Evolutionary conservation across 495 filamentous ascomycete species (phyloP).

Genomic region (Hypoxylon lenormandii): DNA sequence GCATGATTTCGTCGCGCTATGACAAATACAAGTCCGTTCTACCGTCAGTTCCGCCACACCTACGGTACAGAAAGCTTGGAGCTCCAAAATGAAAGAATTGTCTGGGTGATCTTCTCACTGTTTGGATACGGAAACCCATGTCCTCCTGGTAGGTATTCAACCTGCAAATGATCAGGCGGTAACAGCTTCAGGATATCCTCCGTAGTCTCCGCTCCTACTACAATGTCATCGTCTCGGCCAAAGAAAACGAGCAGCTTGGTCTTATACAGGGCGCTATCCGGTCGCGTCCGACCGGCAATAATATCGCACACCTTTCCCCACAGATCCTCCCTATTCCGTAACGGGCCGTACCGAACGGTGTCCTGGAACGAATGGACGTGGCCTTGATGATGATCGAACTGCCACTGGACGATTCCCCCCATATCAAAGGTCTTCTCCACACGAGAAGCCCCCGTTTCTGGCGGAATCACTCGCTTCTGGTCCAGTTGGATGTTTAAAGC

Average conservation of each 20-base stretch:
- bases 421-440: conserved; percentile 39
- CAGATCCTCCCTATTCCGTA: conserved; percentile 38
- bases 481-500: conserved; percentile 22
- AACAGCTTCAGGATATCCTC: conserved; percentile 46
- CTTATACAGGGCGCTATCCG: conserved; percentile 25
- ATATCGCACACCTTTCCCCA: conserved; percentile 47
- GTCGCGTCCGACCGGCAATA: conserved; percentile 36
- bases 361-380: conserved; percentile 49
- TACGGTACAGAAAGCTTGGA: conserved; percentile 25
- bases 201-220: conserved; percentile 37
- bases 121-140: conserved; percentile 47
- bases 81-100: conserved; percentile 33
- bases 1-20: no score
- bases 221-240: conserved; percentile 39
- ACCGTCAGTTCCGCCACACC: no score
- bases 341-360: conserved; percentile 44
- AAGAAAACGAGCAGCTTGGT: conserved; percentile 48
- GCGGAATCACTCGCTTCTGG: conserved; percentile 10
- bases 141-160: conserved; percentile 41
- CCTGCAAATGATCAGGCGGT: conserved; percentile 33
- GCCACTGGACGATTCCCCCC: conserved; percentile 46
- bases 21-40: no score
- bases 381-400: conserved; percentile 51
- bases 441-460: conserved; percentile 13
- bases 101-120: conserved; percentile 29